Conservation (phyloP, 2,329 filamentous ascomycete species). For the Epichloe bromicola region DNA sequence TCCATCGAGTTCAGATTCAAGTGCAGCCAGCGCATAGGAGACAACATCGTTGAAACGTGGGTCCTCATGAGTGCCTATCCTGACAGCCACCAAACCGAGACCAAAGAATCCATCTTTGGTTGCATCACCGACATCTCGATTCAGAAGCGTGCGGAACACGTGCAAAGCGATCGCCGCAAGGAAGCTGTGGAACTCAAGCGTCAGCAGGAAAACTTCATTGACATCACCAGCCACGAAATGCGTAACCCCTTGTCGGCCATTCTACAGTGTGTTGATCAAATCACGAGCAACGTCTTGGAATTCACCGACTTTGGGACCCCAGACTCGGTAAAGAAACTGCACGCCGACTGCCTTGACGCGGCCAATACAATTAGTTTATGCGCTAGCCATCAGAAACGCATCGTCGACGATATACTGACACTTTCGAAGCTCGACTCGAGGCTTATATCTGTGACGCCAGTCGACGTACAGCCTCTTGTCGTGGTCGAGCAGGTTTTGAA, state of each 20-base stretch:
- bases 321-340: slow-evolving; percentile 31
- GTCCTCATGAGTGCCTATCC: slow-evolving; percentile 65
- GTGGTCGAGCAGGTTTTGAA: slow-evolving; percentile 57
- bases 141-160: slow-evolving; percentile 65
- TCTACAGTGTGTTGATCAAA: slow-evolving; percentile 64
- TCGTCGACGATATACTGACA: slow-evolving; percentile 58
- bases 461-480: slow-evolving; percentile 50
- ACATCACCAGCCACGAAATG: slow-evolving; percentile 64
- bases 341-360: slow-evolving; percentile 52
- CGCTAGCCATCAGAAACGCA: slow-evolving; percentile 62
- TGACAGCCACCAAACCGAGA: slow-evolving; percentile 49
- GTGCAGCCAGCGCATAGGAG: slow-evolving; percentile 46
- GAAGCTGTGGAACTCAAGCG: slow-evolving; percentile 70
- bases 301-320: slow-evolving; percentile 16
- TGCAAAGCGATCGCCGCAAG: slow-evolving; percentile 45
- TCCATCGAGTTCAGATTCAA: slow-evolving; percentile 67
- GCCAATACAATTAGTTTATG: slow-evolving; percentile 68
- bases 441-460: slow-evolving; percentile 54
- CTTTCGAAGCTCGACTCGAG: slow-evolving; percentile 58
- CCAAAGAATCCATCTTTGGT: slow-evolving; percentile 61
- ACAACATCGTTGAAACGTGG: slow-evolving; percentile 55
- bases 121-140: slow-evolving; percentile 75
- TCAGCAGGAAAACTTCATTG: slow-evolving; percentile 58
- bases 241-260: slow-evolving; percentile 63
- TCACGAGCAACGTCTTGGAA: slow-evolving; percentile 36